phyloP scores from a whole-genome alignment of 139 green algal genomes.

The Ulvella scutata region DNA sequence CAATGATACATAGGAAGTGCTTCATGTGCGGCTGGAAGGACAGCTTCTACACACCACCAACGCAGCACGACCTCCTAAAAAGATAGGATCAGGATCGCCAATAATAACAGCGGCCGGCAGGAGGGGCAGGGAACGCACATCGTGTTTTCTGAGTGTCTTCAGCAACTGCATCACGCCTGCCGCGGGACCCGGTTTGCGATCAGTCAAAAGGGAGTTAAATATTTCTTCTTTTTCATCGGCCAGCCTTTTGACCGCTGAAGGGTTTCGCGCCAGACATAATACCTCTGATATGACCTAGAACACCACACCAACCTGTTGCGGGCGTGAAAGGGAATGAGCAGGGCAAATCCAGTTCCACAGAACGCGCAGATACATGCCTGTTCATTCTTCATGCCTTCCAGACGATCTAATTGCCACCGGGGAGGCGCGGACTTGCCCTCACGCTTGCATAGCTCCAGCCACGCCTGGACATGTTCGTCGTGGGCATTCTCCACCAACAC shows the following conservation, averaged over 20 bases:
- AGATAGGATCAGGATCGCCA: too few species aligned
- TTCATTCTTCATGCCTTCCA: slow-evolving; percentile 77
- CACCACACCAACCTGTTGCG: not conserved
- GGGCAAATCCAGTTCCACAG: not conserved
- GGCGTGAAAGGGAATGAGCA: not conserved
- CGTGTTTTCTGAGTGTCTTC: slow-evolving; percentile 45
- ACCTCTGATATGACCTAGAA: slow-evolving; percentile 62
- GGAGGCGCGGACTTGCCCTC: slow-evolving; percentile 57
- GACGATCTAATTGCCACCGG: slow-evolving; percentile 41
- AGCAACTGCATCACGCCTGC: slow-evolving; percentile 45
- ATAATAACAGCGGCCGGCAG: too few species aligned
- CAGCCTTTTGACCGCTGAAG: slow-evolving; percentile 41
- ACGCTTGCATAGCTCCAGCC: slow-evolving; percentile 64
- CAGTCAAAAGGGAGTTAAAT: slow-evolving; percentile 30
- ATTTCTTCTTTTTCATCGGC: slow-evolving; percentile 60
- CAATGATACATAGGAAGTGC: too few species aligned
- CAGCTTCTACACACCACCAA: too few species aligned
- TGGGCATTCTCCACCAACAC: slow-evolving; percentile 41
- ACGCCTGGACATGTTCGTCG: slow-evolving; percentile 33
- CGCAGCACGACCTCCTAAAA: too few species aligned
- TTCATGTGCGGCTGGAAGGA: too few species aligned
- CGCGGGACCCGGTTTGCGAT: slow-evolving; percentile 13
- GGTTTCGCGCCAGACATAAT: slow-evolving; percentile 81
- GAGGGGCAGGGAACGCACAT: slow-evolving; percentile 10
- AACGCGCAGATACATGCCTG: slow-evolving; percentile 29